These are phyloP conservation scores for Diutina sp. DNA, from an alignment of 1,139 yeast genomes.

Conservation along the genomic window DNA sequence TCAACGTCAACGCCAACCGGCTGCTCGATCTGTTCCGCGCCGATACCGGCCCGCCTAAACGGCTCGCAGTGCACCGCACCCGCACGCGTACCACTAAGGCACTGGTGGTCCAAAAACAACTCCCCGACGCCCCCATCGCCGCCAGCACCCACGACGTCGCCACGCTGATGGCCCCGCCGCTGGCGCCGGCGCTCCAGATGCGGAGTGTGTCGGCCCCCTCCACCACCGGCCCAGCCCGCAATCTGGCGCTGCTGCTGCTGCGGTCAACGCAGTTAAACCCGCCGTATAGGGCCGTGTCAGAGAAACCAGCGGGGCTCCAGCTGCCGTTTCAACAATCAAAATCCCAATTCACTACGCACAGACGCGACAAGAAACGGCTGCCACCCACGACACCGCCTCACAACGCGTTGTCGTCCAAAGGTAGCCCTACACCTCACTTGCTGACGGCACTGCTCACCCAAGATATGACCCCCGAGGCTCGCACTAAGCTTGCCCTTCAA, in stretches of 20 bases:
- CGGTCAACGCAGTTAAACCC: neutral
- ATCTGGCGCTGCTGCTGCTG: neutral
- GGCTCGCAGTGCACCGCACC: neutral
- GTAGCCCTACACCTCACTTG: neutral
- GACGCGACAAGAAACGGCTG: neutral
- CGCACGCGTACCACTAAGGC: neutral
- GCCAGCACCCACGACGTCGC: neutral
- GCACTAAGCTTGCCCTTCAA: slow-evolving; percentile 39
- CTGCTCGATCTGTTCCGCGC: neutral
- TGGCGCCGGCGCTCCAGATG: neutral
- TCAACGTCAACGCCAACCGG: neutral
- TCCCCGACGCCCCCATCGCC: neutral
- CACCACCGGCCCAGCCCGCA: too few relatives aligned
- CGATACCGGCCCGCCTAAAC: neutral
- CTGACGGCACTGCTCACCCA: neutral
- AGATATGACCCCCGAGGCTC: slow-evolving; percentile 19
- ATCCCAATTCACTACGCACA: neutral
- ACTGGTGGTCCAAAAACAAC: neutral
- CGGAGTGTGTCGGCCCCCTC: neutral
- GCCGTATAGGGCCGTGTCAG: neutral
- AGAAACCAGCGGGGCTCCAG: neutral
- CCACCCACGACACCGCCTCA: neutral
- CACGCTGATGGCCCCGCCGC: neutral
- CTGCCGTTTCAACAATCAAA: neutral
- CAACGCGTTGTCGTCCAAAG: neutral